Base-by-base conservation (phyloP, 148 eudicot genomes). In the Vaccinium corymbosum region DNA sequence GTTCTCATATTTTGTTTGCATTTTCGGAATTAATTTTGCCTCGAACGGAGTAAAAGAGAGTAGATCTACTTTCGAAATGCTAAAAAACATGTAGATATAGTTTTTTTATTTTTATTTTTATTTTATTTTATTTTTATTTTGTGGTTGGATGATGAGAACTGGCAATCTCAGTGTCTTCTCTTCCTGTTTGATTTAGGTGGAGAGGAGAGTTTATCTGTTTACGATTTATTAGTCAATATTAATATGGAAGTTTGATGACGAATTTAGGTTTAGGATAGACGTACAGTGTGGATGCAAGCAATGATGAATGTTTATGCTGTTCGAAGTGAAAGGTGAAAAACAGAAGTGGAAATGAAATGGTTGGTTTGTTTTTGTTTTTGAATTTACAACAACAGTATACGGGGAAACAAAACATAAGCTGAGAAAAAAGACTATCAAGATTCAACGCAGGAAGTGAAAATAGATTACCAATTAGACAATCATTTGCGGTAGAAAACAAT, bases 21-120 rank as follows among this genome's bases (percentile, higher is more conserved):
- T 59, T 73, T 75, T 83, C 53, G 59, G 27, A 9, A 79, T 80
- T 52, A 7, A 46, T 81, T 16, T 80, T 74, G 75, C 29, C 6
- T 32, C 11, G 27, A 32, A 29, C 19, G 14, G n/a, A 15, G 20
- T 7, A 59, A 46, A 8, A 16, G 20, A 32, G 46, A 79, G 59
- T 38, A 14, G 38, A 55, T 51, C 19, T 59, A 13, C 52, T 32
- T 55, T 17, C 22, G 1, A 38, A 79, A 61, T 80, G 27, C 52
- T 61, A 27, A 80, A 15, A 7, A 14, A 22, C 8, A 0, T 46
- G 20, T 78, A 19, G 10, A 80, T 59, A 42, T 1, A 9, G 82
- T 38, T 61, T 42, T 32, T 1, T 29, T 29, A 0, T 29, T 0
- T 29, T 29, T 29, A 0, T 29, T 29, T 29, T 1, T n/a, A n/a